These are phyloP conservation scores for Apiospora kogelbergensis DNA, from an alignment of 2,329 filamentous ascomycete species.

Conservation along the genomic window DNA sequence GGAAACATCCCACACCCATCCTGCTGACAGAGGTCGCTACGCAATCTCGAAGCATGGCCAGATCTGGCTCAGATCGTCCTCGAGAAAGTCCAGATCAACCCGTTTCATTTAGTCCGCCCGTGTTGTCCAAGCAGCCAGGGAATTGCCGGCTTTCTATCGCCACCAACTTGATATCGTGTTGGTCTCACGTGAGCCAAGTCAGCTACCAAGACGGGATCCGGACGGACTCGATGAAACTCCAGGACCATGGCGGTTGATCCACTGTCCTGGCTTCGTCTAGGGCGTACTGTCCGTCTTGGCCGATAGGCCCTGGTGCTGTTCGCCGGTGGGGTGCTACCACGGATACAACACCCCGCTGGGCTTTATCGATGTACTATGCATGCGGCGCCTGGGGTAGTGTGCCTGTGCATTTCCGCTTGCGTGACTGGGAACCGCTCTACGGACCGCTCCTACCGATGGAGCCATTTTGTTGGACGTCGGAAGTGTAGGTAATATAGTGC, in stretches of 20 bases:
- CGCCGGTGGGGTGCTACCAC: neutral
- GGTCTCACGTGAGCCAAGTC: neutral
- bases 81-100: neutral
- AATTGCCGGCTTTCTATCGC: neutral
- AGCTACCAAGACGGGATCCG: neutral
- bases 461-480: slow-evolving; percentile 32
- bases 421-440: slow-evolving; percentile 17
- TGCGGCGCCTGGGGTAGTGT: neutral
- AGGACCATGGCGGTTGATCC: neutral
- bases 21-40: neutral
- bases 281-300: neutral
- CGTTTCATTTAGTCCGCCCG: neutral
- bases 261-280: neutral
- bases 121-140: neutral
- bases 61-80: neutral
- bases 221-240: neutral
- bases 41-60: neutral
- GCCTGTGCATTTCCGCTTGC: neutral
- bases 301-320: neutral
- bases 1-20: neutral
- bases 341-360: neutral
- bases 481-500: slow-evolving; percentile 26
- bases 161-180: neutral
- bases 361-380: neutral
- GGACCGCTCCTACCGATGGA: slow-evolving; percentile 43